A percentile compares a stretch with the other conserved stretches of the same genome.
Conservation (phyloP, 306 rosid genomes). For the Albizia julibrissin region DNA sequence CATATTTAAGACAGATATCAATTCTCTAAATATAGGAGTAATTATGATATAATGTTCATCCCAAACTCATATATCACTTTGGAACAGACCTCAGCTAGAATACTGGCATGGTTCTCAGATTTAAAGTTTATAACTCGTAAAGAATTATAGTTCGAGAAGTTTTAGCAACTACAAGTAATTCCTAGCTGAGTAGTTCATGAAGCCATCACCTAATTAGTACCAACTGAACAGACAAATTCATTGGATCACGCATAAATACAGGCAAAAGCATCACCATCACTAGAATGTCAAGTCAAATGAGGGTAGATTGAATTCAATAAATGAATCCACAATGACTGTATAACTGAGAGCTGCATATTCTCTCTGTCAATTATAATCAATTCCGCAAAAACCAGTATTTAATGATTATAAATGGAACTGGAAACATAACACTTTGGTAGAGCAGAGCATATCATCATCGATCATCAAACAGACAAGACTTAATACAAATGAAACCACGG, state of each 20-base stretch:
- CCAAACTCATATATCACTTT: not conserved
- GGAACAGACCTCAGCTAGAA: conserved; percentile 1
- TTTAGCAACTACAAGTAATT: not conserved
- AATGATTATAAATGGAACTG: not conserved
- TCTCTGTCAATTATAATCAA: not conserved
- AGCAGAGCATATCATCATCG: not conserved
- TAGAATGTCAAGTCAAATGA: not conserved
- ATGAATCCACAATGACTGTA: not conserved
- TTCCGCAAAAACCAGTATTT: not conserved
- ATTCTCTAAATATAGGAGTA: not conserved
- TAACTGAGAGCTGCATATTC: not conserved
- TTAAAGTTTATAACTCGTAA: not conserved
- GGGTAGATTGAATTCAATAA: not conserved
- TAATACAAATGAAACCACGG: not conserved
- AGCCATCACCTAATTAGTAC: not conserved
- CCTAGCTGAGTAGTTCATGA: not conserved
- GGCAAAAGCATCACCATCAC: not conserved
- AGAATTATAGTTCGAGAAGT: not conserved
- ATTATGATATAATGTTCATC: not conserved
- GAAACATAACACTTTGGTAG: conserved; percentile 8
- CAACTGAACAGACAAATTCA: not conserved
- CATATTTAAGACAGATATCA: no score
- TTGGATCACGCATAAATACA: not conserved
- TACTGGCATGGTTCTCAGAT: not conserved
- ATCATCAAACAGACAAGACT: not conserved